phyloP scores from a whole-genome alignment of 108 stramenopile genomes.

The Discostella pseudostelligera region DNA sequence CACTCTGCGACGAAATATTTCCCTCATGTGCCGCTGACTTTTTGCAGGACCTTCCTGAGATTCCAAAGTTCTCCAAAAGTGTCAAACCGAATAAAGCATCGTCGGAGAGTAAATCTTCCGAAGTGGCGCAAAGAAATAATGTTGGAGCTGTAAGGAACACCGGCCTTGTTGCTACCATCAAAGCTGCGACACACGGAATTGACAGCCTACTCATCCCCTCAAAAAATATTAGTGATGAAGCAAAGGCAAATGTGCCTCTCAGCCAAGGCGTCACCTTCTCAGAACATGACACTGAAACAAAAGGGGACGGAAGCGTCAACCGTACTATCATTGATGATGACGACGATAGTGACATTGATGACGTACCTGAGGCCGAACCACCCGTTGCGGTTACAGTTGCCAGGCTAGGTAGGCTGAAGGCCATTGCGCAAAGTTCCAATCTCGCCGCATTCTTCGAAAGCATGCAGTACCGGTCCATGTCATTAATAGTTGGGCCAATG shows the following conservation, averaged over 20 bases:
- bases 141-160: slow-evolving; percentile 7
- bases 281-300: neutral
- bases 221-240: neutral
- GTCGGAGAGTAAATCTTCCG: slow-evolving; percentile 46
- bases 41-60: neutral
- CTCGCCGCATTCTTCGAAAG: slow-evolving; percentile 22
- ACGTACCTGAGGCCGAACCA: slow-evolving; percentile 34
- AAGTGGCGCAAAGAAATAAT: slow-evolving; percentile 48
- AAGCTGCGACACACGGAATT: neutral
- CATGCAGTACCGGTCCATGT: slow-evolving; percentile 22
- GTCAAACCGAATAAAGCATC: slow-evolving; percentile 21
- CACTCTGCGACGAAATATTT: neutral
- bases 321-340: slow-evolving; percentile 30
- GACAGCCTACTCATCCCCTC: neutral
- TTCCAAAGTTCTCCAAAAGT: too few relatives aligned
- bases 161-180: neutral
- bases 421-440: slow-evolving; percentile 9
- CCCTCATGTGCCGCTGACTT: neutral
- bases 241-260: neutral
- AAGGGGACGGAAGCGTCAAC: slow-evolving; percentile 6
- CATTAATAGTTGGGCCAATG: slow-evolving; percentile 43
- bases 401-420: slow-evolving; percentile 7
- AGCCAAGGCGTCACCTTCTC: slow-evolving; percentile 4
- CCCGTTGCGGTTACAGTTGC: neutral
- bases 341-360: slow-evolving; percentile 42